Percentiles rank a stretch among this genome's conserved stretches.
Conservation (phyloP, 1,284 basidiomycete species). For the Cryptococcus hybrid region DNA sequence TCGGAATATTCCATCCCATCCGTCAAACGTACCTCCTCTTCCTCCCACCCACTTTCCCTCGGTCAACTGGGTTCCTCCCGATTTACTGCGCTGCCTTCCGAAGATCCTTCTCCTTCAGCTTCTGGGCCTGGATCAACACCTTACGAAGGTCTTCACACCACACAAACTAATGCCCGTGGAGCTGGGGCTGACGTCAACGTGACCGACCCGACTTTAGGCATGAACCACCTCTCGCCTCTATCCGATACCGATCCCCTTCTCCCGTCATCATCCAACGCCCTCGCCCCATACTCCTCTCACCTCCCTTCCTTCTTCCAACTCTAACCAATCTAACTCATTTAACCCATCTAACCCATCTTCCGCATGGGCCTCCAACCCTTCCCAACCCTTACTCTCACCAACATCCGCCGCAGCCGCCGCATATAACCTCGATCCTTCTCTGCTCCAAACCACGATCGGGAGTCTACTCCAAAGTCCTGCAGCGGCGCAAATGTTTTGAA, state of each 20-base stretch:
- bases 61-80: not conserved
- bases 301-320: not conserved
- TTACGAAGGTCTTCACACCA: not conserved
- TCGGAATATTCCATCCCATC: conserved; percentile 8
- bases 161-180: not conserved
- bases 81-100: conserved; percentile 17
- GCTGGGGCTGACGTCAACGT: not conserved
- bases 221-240: conserved; percentile 24
- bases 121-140: conserved; percentile 11
- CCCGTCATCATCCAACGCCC: conserved; percentile 16
- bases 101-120: not conserved
- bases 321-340: not conserved
- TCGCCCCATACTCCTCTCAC: conserved; percentile 16
- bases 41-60: not conserved
- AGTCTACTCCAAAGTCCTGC: conserved; percentile 61
- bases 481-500: conserved; percentile 70
- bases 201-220: conserved; percentile 25
- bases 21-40: conserved; percentile 10
- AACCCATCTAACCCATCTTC: not conserved
- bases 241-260: conserved; percentile 19
- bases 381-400: conserved; percentile 16
- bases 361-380: not conserved
- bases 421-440: conserved; percentile 47
- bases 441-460: conserved; percentile 62
- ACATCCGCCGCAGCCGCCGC: conserved; percentile 23